Evolutionary conservation across 2,329 filamentous ascomycete species (phyloP), one percentile per base, ranked within the genome.

Genomic region (Fusarium sp.): DNA sequence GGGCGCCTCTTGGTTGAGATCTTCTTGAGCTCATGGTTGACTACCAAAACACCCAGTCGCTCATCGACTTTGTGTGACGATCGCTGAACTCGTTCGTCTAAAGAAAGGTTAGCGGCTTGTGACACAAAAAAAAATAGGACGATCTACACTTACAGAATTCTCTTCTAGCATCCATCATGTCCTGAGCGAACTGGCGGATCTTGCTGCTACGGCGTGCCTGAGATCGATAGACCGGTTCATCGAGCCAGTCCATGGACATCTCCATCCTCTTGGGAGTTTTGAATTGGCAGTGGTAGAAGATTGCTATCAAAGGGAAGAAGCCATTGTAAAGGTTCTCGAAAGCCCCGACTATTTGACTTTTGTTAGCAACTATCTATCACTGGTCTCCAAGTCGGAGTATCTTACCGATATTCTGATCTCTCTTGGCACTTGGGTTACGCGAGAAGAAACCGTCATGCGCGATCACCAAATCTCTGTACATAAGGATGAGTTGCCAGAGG

Each of bases 401-500:
- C 58, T 74, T 70, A 77, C 75, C 59, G 13, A 71, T 71, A 31
- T 71, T 65, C 22, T 71, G 63, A 28, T 75, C 74, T 24, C 71
- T 71, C 20, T 53, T 68, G 13, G 71, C 64, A 18, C 55, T 54
- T 22, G 69, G 66, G 43, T 75, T 65, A 50, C 69, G 70, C 44
- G 63, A 63, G 58, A 80, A 72, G 58, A 75, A 74, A 24, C 57
- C 59, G 54, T 78, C 76, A 62, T 77, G 78, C 10, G 74, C 73
- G 18, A 69, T 61, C 58, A 79, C 74, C 46, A 85, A 74, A 54
- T 85, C 82, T 22, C 81, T 80, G 63, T 86, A 85, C 69, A 85
- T 81, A 40, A 86, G 77, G 43, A 86, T 82, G 58, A 85, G 73
- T 63, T 85, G 82, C 83, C 85, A 86, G 73, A 85, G 74, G 71